These are phyloP conservation scores for Phaeosphaeriaceae sp. DNA, from an alignment of 2,329 filamentous ascomycete species.

Conservation along the genomic window DNA sequence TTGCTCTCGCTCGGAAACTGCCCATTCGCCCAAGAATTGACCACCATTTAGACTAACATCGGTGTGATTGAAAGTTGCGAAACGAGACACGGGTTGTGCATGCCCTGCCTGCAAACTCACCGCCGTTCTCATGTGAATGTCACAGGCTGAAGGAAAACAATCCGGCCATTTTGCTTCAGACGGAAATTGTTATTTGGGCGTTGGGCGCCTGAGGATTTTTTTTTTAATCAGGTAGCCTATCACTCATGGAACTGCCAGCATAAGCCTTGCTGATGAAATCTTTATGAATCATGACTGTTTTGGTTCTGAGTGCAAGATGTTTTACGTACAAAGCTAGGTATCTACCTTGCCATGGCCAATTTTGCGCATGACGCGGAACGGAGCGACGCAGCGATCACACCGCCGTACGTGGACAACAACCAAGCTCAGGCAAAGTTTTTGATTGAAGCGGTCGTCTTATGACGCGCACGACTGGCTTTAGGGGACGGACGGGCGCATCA, in stretches of 20 bases:
- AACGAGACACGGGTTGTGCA: constrained; percentile 4
- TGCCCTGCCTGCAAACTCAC: constrained; percentile 18
- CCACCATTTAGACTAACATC: constrained; percentile 11
- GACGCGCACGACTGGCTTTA: constrained; percentile 29
- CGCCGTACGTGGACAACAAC: constrained; percentile 26
- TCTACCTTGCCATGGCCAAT: no score
- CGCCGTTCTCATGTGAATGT: constrained; percentile 9
- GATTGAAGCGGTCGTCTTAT: constrained; percentile 17
- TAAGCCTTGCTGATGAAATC: constrained; percentile 10
- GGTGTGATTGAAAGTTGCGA: constrained; percentile 22
- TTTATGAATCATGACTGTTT: neutral
- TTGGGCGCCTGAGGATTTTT: no score
- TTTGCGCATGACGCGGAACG: constrained; percentile 24
- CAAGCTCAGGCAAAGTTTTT: constrained; percentile 14
- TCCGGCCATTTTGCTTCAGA: neutral
- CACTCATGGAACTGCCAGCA: no score
- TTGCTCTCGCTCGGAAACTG: constrained; percentile 1
- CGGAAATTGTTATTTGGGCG: neutral
- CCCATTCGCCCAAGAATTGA: constrained; percentile 22
- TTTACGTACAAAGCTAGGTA: constrained; percentile 5
- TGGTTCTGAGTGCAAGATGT: constrained; percentile 4
- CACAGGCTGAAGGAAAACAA: neutral
- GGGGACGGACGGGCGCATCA: constrained; percentile 30
- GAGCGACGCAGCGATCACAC: constrained; percentile 27
- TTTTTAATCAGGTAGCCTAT: no score